Evolutionary conservation across 345 rosid genomes (phyloP).

Genomic region (Turnera subulata): DNA sequence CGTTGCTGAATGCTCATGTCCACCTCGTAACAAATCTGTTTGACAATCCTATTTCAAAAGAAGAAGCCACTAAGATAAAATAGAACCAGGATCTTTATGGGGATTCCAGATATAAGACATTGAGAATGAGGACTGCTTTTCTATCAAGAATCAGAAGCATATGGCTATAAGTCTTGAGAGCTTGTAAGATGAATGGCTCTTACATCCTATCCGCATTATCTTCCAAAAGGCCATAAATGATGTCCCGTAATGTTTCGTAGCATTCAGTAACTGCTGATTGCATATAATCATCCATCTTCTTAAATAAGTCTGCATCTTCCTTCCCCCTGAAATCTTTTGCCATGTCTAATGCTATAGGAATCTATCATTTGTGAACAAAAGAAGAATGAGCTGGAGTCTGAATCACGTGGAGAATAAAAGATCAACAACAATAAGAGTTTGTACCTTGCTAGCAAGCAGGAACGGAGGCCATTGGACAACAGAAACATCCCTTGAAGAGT

Average conservation of each 20-base stretch:
- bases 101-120: background rate
- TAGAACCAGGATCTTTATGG: background rate
- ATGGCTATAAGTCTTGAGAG: constrained; percentile 6
- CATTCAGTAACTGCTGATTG: constrained; percentile 71
- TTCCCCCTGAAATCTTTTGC: constrained; percentile 88
- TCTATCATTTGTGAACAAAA: constrained; percentile 41
- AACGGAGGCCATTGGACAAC: constrained; percentile 98
- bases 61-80: constrained; percentile 15
- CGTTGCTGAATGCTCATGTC: constrained; percentile 40
- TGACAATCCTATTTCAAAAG: constrained; percentile 44
- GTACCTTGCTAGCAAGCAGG: constrained; percentile 96
- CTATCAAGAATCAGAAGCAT: background rate
- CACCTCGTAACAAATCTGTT: constrained; percentile 52
- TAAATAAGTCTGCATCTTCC: constrained; percentile 66
- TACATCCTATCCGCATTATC: constrained; percentile 65
- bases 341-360: constrained; percentile 98
- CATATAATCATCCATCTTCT: constrained; percentile 86
- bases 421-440: constrained; percentile 13
- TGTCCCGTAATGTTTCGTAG: constrained; percentile 65
- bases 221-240: constrained; percentile 58
- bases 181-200: constrained; percentile 16
- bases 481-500: constrained; percentile 54
- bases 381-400: constrained; percentile 14
- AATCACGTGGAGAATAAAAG: constrained; percentile 13
- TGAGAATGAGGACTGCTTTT: background rate